These are phyloP conservation scores for Clarireedia hainanense DNA, from an alignment of 2,329 filamentous ascomycete genomes.

Conservation along the genomic window DNA sequence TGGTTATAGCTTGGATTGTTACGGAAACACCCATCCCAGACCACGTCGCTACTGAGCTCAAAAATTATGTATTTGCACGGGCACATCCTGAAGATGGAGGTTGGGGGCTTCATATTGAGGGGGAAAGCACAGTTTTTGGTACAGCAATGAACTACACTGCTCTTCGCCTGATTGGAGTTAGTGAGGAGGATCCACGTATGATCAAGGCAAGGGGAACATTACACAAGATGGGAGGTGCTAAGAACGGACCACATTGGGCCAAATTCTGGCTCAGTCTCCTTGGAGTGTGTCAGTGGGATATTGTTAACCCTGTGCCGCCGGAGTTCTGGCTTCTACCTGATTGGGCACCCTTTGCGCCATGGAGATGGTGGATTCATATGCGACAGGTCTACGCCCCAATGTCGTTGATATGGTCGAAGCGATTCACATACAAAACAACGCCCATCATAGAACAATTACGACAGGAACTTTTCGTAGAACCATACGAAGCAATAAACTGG, in stretches of 20 bases:
- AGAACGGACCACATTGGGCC: conserved; percentile 85
- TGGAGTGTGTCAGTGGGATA: conserved; percentile 78
- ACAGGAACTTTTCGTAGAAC: conserved; percentile 74
- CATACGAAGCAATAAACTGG: conserved; percentile 74
- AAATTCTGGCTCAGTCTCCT: conserved; percentile 91
- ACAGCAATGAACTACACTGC: conserved; percentile 81
- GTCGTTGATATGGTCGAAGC: conserved; percentile 81
- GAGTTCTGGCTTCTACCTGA: conserved; percentile 91
- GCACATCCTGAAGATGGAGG: conserved; percentile 86
- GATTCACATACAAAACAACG: conserved; percentile 70
- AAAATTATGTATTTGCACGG: conserved; percentile 75
- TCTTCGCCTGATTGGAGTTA: conserved; percentile 73
- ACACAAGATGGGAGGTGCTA: conserved; percentile 77
- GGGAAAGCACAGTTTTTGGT: conserved; percentile 84
- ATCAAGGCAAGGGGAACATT: conserved; percentile 74
- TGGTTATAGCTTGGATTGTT: conserved; percentile 80
- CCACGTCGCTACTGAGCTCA: conserved; percentile 78
- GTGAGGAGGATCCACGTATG: conserved; percentile 77
- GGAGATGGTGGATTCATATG: conserved; percentile 98
- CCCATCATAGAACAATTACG: conserved; percentile 64
- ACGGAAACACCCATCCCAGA: conserved; percentile 81
- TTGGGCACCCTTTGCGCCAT: conserved; percentile 82
- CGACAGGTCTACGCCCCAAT: conserved; percentile 94
- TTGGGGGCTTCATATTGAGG: conserved; percentile 95
- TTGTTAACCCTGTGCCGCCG: conserved; percentile 88